Percentiles rank a stretch among this genome's conserved stretches.
Conservation (phyloP, 306 rosid genomes). For the Vigna hirtella region DNA sequence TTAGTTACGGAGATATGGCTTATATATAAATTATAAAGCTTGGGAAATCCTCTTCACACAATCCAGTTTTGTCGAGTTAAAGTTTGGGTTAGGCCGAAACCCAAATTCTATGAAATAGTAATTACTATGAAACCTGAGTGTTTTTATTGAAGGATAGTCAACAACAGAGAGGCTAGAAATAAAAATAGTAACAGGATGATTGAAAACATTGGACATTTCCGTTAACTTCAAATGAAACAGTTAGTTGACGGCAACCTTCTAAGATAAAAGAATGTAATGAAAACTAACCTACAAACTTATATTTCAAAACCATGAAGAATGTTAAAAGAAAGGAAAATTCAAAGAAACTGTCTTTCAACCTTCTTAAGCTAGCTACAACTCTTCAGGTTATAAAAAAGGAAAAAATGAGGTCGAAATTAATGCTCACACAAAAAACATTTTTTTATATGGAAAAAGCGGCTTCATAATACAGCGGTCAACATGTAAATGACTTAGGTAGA, state of each 20-base stretch:
- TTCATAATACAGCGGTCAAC: not conserved
- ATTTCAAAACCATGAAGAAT: not conserved
- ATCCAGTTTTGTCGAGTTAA: too few relatives aligned
- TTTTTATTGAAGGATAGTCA: not conserved
- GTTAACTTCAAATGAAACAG: not conserved
- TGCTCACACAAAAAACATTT: not conserved
- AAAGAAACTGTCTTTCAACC: not conserved
- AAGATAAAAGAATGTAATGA: not conserved
- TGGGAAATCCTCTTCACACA: not conserved
- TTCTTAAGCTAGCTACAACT: not conserved
- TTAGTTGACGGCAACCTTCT: too few relatives aligned
- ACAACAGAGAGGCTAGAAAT: not conserved
- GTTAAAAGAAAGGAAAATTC: not conserved
- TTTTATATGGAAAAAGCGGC: not conserved
- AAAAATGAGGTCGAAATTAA: not conserved
- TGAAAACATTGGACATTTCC: not conserved
- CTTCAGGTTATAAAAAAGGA: not conserved
- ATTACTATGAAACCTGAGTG: too few relatives aligned
- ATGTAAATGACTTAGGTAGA: constrained; percentile 11
- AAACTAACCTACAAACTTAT: not conserved
- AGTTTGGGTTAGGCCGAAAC: too few relatives aligned
- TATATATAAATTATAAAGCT: not conserved
- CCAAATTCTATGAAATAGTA: too few relatives aligned
- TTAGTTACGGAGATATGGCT: not conserved
- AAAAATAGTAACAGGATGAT: not conserved